phyloP scores from a whole-genome alignment of 768 basidiomycete species.

The Suillus plorans region DNA sequence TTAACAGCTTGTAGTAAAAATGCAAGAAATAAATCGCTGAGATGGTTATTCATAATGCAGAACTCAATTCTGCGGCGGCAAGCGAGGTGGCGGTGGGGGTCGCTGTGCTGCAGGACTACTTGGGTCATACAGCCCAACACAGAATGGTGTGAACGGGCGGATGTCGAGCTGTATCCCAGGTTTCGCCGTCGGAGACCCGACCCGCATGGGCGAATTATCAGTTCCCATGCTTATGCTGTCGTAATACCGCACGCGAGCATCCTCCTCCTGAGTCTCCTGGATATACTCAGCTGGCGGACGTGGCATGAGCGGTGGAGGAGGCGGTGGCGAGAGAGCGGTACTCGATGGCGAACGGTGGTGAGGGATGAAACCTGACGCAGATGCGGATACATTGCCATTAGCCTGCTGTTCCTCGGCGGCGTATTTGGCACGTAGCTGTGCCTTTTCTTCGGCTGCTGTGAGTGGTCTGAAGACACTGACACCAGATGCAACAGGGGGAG shows the following conservation, averaged over 20 bases:
- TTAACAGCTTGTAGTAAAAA: background rate
- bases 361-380: conserved; percentile 20
- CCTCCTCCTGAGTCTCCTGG: conserved; percentile 76
- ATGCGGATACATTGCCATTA: conserved; percentile 17
- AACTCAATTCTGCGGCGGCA: conserved; percentile 7
- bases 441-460: conserved; percentile 82
- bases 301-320: conserved; percentile 73
- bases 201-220: conserved; percentile 24
- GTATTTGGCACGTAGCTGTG: conserved; percentile 60
- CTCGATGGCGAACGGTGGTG: conserved; percentile 9
- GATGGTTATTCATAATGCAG: background rate
- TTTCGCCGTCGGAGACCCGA: conserved; percentile 15
- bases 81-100: conserved; percentile 13
- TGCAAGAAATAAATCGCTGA: background rate
- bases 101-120: conserved; percentile 8
- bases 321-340: conserved; percentile 23
- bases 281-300: conserved; percentile 80
- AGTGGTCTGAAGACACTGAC: conserved; percentile 35
- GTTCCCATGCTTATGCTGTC: conserved; percentile 26
- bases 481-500: conserved; percentile 29
- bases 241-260: conserved; percentile 51
- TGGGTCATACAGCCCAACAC: conserved; percentile 31
- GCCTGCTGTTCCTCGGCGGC: conserved; percentile 49
- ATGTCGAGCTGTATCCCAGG: conserved; percentile 31
- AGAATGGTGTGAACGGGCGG: conserved; percentile 51